Conservation (phyloP, 352 stramenopile species). For the Phytophthora hybrid region DNA sequence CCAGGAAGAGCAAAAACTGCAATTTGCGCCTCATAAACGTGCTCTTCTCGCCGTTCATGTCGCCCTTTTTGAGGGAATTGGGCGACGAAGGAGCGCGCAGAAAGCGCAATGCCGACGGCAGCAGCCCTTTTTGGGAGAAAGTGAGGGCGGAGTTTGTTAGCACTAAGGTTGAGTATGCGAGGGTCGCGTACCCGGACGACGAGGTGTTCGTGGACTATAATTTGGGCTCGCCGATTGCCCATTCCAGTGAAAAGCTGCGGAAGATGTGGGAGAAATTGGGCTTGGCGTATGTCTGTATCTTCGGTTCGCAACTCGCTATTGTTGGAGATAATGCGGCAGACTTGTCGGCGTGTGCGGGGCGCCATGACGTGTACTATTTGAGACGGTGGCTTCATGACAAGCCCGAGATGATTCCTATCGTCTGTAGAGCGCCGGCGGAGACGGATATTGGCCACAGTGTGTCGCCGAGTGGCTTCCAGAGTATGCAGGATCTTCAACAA, state of each 20-base stretch:
- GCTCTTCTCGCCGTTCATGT: conserved; percentile 14
- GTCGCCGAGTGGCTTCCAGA: neutral
- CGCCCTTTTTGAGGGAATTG: conserved; percentile 1
- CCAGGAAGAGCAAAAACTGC: conserved; percentile 29
- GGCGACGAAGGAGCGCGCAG: neutral
- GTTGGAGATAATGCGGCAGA: neutral
- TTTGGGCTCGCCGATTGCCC: conserved; percentile 15
- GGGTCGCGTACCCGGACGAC: conserved; percentile 7
- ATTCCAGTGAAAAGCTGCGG: conserved; percentile 23
- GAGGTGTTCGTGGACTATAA: conserved; percentile 16
- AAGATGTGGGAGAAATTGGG: conserved; percentile 28
- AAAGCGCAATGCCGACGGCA: conserved; percentile 8
- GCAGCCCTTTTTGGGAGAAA: conserved; percentile 18
- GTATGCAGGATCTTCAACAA: neutral
- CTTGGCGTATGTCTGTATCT: conserved; percentile 15
- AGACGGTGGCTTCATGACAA: conserved; percentile 12
- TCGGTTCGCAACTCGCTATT: neutral
- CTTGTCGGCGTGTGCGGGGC: conserved; percentile 9
- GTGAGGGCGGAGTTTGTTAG: conserved; percentile 19
- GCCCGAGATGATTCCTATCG: conserved; percentile 1
- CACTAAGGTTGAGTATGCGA: conserved; percentile 11
- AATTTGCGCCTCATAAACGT: conserved; percentile 19
- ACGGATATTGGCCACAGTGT: neutral
- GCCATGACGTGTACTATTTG: conserved; percentile 27
- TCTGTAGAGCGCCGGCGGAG: conserved; percentile 3